phyloP scores from a whole-genome alignment of 2,329 filamentous ascomycete genomes.

The Clonostachys rosea region DNA sequence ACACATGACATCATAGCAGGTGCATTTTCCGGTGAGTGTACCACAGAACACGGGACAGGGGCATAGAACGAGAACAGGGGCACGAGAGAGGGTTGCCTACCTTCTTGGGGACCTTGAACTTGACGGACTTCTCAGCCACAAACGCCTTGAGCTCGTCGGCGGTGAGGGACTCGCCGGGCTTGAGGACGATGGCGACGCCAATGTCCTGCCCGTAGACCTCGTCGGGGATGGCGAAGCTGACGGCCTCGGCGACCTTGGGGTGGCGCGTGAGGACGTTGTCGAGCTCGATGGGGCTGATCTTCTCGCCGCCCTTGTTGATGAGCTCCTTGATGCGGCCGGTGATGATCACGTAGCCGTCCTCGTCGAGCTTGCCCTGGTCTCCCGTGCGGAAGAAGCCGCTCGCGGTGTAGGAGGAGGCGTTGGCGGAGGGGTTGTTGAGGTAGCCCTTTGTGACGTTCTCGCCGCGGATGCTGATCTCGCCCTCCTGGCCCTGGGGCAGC shows the following conservation, averaged over 20 bases:
- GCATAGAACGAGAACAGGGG: constrained; percentile 2
- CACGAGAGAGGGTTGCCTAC: constrained; percentile 46
- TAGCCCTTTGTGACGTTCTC: constrained; percentile 84
- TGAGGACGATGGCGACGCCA: constrained; percentile 70
- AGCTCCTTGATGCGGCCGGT: constrained; percentile 92
- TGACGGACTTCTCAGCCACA: constrained; percentile 66
- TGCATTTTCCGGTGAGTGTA: no score
- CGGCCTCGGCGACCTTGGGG: constrained; percentile 69
- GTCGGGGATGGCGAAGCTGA: constrained; percentile 78
- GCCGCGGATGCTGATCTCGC: constrained; percentile 78
- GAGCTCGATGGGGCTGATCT: constrained; percentile 83
- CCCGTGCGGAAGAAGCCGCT: constrained; percentile 84
- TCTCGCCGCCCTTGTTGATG: constrained; percentile 87
- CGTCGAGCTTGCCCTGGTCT: constrained; percentile 77
- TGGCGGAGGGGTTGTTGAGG: constrained; percentile 76
- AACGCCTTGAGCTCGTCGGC: constrained; percentile 62
- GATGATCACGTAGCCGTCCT: constrained; percentile 78
- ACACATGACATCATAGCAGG: constrained; percentile 1
- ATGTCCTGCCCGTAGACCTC: constrained; percentile 82
- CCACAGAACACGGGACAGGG: neutral
- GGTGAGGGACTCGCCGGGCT: constrained; percentile 51
- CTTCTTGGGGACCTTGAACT: constrained; percentile 84
- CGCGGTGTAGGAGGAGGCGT: constrained; percentile 67
- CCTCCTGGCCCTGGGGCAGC: constrained; percentile 64
- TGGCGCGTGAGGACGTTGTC: constrained; percentile 78